These are phyloP conservation scores for Didymella sp. DNA, from an alignment of 2,329 filamentous ascomycete species.

Conservation along the genomic window DNA sequence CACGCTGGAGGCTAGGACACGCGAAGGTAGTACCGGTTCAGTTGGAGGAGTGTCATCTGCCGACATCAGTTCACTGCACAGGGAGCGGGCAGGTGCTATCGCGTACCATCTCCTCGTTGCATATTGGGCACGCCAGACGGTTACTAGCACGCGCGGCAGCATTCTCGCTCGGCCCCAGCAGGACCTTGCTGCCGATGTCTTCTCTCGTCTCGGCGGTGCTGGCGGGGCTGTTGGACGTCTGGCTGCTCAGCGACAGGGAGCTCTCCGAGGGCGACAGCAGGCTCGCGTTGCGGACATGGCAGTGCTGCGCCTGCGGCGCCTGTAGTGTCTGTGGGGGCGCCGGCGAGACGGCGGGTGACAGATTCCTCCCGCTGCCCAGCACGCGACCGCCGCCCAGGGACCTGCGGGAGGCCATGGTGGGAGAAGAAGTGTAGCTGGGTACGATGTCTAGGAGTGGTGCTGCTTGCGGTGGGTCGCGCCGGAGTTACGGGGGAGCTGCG, in stretches of 20 bases:
- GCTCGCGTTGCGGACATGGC: conserved; percentile 52
- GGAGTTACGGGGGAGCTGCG: conserved; percentile 21
- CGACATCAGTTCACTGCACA: conserved; percentile 35
- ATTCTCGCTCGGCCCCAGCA: conserved; percentile 65
- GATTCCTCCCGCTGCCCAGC: conserved; percentile 82
- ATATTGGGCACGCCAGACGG: conserved; percentile 92
- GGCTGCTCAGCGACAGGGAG: conserved; percentile 78
- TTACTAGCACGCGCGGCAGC: conserved; percentile 64
- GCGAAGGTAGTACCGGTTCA: conserved; percentile 64
- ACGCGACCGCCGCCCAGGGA: conserved; percentile 87
- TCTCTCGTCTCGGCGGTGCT: conserved; percentile 71
- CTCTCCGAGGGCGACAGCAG: conserved; percentile 71
- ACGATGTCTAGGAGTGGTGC: conserved; percentile 4
- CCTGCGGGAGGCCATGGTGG: conserved; percentile 60
- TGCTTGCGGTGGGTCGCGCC: conserved; percentile 22
- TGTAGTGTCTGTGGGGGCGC: conserved; percentile 27
- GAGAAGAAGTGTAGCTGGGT: not conserved
- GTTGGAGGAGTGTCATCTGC: conserved; percentile 86
- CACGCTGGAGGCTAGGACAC: not conserved
- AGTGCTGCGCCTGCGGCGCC: conserved; percentile 35
- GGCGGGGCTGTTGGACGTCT: conserved; percentile 73
- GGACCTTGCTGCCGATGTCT: conserved; percentile 83
- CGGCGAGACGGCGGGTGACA: conserved; percentile 67
- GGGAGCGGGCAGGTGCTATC: conserved; percentile 22
- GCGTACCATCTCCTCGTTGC: conserved; percentile 92